phyloP scores from a whole-genome alignment of 129 eudicot species.

The Centaurea solstitialis region DNA sequence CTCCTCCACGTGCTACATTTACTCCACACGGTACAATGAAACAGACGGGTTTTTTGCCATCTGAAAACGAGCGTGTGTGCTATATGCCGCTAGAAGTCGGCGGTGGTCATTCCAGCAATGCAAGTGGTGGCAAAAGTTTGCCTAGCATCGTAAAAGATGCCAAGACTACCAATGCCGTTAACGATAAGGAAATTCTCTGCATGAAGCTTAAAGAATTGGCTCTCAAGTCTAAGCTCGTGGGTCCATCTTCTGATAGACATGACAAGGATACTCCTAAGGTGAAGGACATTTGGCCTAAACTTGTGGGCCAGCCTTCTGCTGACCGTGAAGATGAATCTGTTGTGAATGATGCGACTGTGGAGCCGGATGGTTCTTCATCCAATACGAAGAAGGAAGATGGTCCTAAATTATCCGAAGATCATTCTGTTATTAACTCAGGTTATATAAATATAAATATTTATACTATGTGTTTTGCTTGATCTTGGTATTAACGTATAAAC shows the following conservation, averaged over 20 bases:
- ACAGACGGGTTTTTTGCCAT: constrained; percentile 13
- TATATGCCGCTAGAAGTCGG: constrained; percentile 17
- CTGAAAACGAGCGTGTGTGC: constrained; percentile 26
- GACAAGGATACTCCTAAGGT: constrained; percentile 16
- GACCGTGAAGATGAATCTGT: constrained; percentile 22
- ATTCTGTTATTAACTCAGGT: constrained; percentile 59
- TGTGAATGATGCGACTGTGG: constrained; percentile 20
- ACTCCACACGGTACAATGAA: constrained; percentile 26
- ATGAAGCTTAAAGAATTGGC: constrained; percentile 61
- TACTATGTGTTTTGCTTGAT: not conserved
- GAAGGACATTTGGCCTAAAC: not conserved
- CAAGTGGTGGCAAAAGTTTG: constrained; percentile 27
- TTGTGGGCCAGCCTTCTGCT: constrained; percentile 17
- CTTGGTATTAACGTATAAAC: not conserved
- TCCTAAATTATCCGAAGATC: constrained; percentile 28
- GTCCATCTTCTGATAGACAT: constrained; percentile 3
- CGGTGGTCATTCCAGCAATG: constrained; percentile 17
- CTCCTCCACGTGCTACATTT: constrained; percentile 40
- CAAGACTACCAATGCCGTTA: constrained; percentile 16
- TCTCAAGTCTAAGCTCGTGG: constrained; percentile 23
- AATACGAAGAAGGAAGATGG: constrained; percentile 32
- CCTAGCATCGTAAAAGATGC: constrained; percentile 13
- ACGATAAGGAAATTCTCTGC: constrained; percentile 51
- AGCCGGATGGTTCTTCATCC: constrained; percentile 1
- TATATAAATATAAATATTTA: not conserved